Evolutionary conservation across 2,329 filamentous ascomycete species (phyloP), one percentile per base, ranked within the genome.

Genomic region (Sporothrix globosa): DNA sequence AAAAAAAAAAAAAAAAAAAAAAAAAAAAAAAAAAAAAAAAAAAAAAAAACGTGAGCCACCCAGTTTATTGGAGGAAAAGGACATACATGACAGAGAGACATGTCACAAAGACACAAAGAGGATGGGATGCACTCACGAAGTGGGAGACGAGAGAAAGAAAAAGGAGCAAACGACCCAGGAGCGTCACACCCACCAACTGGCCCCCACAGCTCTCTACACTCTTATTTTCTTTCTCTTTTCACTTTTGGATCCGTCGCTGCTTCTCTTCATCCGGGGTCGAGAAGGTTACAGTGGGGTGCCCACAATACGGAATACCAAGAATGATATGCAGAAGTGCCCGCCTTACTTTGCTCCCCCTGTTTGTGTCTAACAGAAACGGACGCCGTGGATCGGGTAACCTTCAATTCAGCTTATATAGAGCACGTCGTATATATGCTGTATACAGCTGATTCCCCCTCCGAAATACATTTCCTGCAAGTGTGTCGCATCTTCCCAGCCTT

Each of bases 251-350:
- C 24, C 13, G 24, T 30, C 52, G 52, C 24, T 54, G 11, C 30
- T 19, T 54, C 24, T 63, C n/a, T 46, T 21, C 21, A 21, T 21
- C 21, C 17, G 21, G 58, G 58, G 21, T 2, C 30, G 21, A 17
- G 39, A 63, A 63, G 58, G 58, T 63, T 46, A 13, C 58, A 44
- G 34, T 61, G n/a, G n/a, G n/a, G 39, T 44, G 14, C 54, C 54
- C 30, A 58, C 9, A n/a, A 17, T 14, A 58, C 30, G 19, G 30
- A 27, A 58, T 39, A 39, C 27, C 54, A 50, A 21, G 52, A 19
- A 44, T 61, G 56, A 61, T 24, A 24, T 61, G 34, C 34, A 61
- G 56, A 21, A 17, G 5, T 60, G 34, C 56, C 58, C 58, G n/a
- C 39, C 46, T 39, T 21, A n/a, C n/a, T 24, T 14, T 61, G 19